A percentile compares a stretch with the other conserved stretches of the same genome.
Conservation (phyloP, 116 monocot species). For the Papilionanthe hybrid region DNA sequence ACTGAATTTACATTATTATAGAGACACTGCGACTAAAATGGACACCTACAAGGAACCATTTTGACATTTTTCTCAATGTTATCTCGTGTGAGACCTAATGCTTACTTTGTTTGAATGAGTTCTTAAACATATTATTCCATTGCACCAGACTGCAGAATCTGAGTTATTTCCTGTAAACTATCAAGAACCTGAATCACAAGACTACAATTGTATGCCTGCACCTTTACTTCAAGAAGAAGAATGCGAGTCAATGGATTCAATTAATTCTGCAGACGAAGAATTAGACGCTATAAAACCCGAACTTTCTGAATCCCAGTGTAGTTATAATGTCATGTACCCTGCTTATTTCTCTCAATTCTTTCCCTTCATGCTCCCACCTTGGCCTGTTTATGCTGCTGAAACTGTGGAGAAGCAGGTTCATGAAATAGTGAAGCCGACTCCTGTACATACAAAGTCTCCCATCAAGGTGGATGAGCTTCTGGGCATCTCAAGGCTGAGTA, state of each 20-base stretch:
- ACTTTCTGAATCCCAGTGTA: slow-evolving; percentile 22
- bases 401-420: slow-evolving; percentile 23
- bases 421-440: slow-evolving; percentile 59
- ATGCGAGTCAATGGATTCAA: slow-evolving; percentile 63
- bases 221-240: slow-evolving; percentile 35
- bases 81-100: too few species aligned
- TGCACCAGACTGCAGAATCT: slow-evolving; percentile 25
- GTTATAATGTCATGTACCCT: slow-evolving; percentile 43
- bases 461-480: slow-evolving; percentile 57
- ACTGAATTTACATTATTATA: too few species aligned
- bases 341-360: slow-evolving; percentile 54
- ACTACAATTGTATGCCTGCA: slow-evolving; percentile 7
- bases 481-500: slow-evolving; percentile 63
- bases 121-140: neutral
- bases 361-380: slow-evolving; percentile 34
- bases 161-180: slow-evolving; percentile 19
- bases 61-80: too few species aligned
- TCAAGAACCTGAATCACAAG: slow-evolving; percentile 30
- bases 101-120: neutral
- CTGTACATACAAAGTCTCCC: slow-evolving; percentile 52
- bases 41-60: too few species aligned
- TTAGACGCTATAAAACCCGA: slow-evolving; percentile 29
- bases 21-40: too few species aligned
- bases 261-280: slow-evolving; percentile 37
- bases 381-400: slow-evolving; percentile 11